phyloP scores from a whole-genome alignment of 192 early-diverging fungal genomes.

The Entophlyctis helioformis region DNA sequence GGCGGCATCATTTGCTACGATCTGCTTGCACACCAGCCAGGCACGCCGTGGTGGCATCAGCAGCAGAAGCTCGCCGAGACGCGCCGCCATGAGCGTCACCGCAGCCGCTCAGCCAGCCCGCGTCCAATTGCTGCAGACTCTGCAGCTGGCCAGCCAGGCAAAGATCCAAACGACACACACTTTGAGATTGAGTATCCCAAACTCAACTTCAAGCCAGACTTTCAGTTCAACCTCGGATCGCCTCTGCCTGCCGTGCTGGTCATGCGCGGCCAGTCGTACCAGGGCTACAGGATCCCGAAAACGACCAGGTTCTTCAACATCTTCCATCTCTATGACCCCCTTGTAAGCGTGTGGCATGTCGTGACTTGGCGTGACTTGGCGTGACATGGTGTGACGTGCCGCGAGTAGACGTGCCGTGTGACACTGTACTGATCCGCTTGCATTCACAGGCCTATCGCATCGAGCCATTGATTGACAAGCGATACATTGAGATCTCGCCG shows the following conservation, averaged over 20 bases:
- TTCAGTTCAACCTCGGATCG: conserved; percentile 31
- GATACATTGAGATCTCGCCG: conserved; percentile 29
- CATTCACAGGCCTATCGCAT: conserved; percentile 22
- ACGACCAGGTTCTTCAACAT: conserved; percentile 29
- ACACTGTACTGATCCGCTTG: background rate
- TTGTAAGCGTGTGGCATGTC: too few species aligned
- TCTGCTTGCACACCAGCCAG: conserved; percentile 27
- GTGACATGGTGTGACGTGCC: too few species aligned
- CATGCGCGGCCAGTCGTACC: conserved; percentile 24
- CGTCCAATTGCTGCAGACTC: too few species aligned
- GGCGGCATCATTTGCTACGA: conserved; percentile 35
- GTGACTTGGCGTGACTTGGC: too few species aligned
- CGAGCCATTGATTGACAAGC: conserved; percentile 27
- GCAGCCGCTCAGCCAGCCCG: background rate
- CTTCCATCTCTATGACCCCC: conserved; percentile 36
- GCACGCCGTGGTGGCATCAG: too few species aligned
- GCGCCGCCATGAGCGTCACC: background rate
- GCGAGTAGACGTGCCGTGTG: too few species aligned
- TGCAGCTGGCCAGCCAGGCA: conserved; percentile 6
- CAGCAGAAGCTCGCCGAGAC: background rate
- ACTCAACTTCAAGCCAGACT: conserved; percentile 23
- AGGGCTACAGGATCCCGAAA: conserved; percentile 13
- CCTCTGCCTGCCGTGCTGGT: conserved; percentile 31
- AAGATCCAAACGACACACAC: conserved; percentile 10
- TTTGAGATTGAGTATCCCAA: conserved; percentile 26